These are phyloP conservation scores for Hyaloperonospora brassicae DNA, from an alignment of 352 stramenopile species.

Conservation along the genomic window DNA sequence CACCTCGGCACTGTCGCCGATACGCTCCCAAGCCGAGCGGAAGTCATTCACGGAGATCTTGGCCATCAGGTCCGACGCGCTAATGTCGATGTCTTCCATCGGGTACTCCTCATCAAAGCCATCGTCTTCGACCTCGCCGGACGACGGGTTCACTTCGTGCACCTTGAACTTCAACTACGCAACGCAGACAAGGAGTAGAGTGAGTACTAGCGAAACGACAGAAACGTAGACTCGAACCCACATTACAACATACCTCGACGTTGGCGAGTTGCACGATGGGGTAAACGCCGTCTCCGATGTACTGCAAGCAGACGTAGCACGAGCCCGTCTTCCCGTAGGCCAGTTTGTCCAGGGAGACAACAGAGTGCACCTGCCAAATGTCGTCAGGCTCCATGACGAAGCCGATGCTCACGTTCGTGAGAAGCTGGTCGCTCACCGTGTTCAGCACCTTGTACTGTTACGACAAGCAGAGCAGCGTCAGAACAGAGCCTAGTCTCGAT, in stretches of 20 bases:
- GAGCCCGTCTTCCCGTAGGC: slow-evolving; percentile 91
- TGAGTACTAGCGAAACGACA: slow-evolving; percentile 3
- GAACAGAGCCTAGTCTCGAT: not conserved
- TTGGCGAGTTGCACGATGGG: slow-evolving; percentile 87
- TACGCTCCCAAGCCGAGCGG: slow-evolving; percentile 91
- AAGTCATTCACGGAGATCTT: slow-evolving; percentile 96
- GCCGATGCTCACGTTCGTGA: slow-evolving; percentile 92
- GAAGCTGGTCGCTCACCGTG: slow-evolving; percentile 96
- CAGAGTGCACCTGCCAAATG: slow-evolving; percentile 87
- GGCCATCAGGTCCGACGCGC: slow-evolving; percentile 94
- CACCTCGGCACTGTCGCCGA: slow-evolving; percentile 91
- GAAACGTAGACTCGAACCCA: slow-evolving; percentile 1
- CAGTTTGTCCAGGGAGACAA: slow-evolving; percentile 83
- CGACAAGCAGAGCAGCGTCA: slow-evolving; percentile 6
- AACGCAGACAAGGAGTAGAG: slow-evolving; percentile 8
- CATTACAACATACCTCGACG: slow-evolving; percentile 51
- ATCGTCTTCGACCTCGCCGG: slow-evolving; percentile 83
- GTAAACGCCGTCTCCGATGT: slow-evolving; percentile 67
- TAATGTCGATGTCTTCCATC: slow-evolving; percentile 95
- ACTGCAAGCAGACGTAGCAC: slow-evolving; percentile 91
- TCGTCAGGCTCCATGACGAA: slow-evolving; percentile 88
- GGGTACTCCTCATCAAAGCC: slow-evolving; percentile 98
- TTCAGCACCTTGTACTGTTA: slow-evolving; percentile 97
- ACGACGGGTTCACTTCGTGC: slow-evolving; percentile 92
- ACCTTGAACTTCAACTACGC: slow-evolving; percentile 91